Evolutionary conservation across 306 rosid species (phyloP).

Genomic region (Albizia julibrissin): DNA sequence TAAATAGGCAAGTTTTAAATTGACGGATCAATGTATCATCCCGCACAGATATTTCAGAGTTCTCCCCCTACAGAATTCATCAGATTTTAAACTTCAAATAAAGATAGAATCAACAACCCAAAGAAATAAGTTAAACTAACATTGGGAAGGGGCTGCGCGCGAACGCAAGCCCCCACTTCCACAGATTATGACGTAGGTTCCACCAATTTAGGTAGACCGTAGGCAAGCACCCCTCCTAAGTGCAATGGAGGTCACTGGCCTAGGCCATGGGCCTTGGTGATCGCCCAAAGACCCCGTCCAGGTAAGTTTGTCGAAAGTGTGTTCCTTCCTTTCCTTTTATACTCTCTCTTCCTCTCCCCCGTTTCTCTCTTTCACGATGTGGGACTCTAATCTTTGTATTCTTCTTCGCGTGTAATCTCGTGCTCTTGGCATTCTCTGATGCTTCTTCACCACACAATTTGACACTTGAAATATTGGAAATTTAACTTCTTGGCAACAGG

Average conservation of each 20-base stretch:
- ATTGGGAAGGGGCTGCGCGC: constrained; percentile 32
- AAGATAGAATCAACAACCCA: no score
- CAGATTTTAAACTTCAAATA: no score
- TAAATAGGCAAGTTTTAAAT: no score
- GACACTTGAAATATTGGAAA: neutral
- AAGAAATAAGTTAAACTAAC: no score
- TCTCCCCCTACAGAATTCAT: no score
- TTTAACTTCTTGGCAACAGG: neutral
- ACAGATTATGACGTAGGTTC: constrained; percentile 46
- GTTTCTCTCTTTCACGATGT: neutral
- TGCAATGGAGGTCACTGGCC: constrained; percentile 32
- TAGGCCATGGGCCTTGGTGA: constrained; percentile 45
- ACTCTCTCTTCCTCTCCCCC: neutral
- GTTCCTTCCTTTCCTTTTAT: neutral
- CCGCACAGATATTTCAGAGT: no score
- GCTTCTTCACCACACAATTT: neutral
- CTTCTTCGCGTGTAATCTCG: neutral
- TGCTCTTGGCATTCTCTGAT: neutral
- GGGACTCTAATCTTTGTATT: neutral
- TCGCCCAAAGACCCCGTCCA: constrained; percentile 55
- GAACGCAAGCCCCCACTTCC: constrained; percentile 34
- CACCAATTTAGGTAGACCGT: constrained; percentile 22
- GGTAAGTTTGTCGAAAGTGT: constrained; percentile 29
- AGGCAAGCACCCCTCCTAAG: neutral
- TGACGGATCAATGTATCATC: no score